Conservation (phyloP, 257 asterid species). For the Forsythia suspensa region DNA sequence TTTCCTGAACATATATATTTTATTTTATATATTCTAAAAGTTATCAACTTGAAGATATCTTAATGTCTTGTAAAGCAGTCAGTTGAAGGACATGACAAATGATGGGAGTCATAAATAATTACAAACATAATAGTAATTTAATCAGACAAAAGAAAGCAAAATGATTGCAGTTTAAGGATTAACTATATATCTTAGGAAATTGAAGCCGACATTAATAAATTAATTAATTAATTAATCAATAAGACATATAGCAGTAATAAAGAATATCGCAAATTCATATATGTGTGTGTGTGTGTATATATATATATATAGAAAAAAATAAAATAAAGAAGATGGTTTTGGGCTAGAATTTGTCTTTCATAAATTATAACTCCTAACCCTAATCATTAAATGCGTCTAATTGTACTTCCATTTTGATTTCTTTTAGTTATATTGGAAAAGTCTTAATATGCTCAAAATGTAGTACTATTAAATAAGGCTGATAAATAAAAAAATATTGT, state of each 20-base stretch:
- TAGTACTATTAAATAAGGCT: no score
- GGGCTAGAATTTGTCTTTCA: conserved; percentile 24
- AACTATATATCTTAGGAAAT: neutral
- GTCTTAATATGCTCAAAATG: neutral
- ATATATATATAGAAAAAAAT: neutral
- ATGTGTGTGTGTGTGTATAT: no score
- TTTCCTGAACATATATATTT: neutral
- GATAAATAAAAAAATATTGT: no score
- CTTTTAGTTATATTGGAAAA: conserved; percentile 9
- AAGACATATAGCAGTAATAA: neutral
- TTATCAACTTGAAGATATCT: conserved; percentile 35
- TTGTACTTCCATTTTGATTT: conserved; percentile 32
- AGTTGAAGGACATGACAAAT: conserved; percentile 26
- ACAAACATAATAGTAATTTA: conserved; percentile 13
- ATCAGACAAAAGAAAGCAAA: conserved; percentile 28
- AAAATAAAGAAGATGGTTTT: conserved; percentile 10
- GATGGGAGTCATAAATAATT: conserved; percentile 23
- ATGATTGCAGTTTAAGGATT: conserved; percentile 29
- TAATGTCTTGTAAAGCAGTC: conserved; percentile 36
- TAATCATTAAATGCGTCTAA: conserved; percentile 30
- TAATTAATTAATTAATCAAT: neutral
- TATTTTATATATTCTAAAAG: conserved; percentile 29
- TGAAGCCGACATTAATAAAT: neutral
- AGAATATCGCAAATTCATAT: no score
- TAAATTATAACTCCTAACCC: conserved; percentile 25